Evolutionary conservation across 805 yeast genomes (phyloP).

Genomic region (Candida broadrunensis): DNA sequence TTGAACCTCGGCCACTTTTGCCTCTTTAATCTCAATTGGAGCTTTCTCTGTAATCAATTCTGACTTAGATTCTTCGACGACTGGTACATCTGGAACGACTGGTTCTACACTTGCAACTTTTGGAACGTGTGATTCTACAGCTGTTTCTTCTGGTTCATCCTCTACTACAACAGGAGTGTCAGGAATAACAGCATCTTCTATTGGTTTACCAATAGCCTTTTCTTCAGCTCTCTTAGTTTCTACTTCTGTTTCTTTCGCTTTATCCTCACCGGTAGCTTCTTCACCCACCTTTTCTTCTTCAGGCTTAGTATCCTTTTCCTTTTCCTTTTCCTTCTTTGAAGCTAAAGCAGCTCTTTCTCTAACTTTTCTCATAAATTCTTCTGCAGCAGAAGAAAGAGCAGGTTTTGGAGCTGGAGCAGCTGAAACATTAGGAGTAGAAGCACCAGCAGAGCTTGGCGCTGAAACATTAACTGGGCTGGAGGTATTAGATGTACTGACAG

Average conservation of each 20-base stretch:
- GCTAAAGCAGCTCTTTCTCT: conserved; percentile 19
- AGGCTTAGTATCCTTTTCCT: neutral
- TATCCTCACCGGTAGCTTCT: conserved; percentile 5
- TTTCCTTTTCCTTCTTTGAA: conserved; percentile 2
- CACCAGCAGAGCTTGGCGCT: conserved; percentile 8
- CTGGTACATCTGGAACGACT: conserved; percentile 5
- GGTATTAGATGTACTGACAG: conserved; percentile 4
- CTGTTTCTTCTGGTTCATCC: conserved; percentile 2
- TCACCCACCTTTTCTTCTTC: neutral
- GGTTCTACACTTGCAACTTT: conserved; percentile 6
- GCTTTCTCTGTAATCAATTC: conserved; percentile 7
- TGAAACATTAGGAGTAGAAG: conserved; percentile 8
- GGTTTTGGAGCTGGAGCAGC: conserved; percentile 11
- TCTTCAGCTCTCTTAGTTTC: conserved; percentile 6
- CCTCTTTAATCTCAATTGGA: conserved; percentile 2
- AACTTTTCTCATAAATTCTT: conserved; percentile 35
- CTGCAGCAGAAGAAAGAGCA: conserved; percentile 19
- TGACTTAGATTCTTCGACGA: conserved; percentile 8
- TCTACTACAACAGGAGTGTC: conserved; percentile 8
- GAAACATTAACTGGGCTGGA: conserved; percentile 3
- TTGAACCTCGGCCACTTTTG: conserved; percentile 3
- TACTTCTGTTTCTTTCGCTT: conserved; percentile 6
- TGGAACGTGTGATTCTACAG: conserved; percentile 1
- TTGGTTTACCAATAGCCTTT: conserved; percentile 1
- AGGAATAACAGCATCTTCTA: conserved; percentile 5